A percentile compares a stretch with the other conserved stretches of the same genome.
Conservation (phyloP, 768 basidiomycete species). For the Leccinum obscurum region DNA sequence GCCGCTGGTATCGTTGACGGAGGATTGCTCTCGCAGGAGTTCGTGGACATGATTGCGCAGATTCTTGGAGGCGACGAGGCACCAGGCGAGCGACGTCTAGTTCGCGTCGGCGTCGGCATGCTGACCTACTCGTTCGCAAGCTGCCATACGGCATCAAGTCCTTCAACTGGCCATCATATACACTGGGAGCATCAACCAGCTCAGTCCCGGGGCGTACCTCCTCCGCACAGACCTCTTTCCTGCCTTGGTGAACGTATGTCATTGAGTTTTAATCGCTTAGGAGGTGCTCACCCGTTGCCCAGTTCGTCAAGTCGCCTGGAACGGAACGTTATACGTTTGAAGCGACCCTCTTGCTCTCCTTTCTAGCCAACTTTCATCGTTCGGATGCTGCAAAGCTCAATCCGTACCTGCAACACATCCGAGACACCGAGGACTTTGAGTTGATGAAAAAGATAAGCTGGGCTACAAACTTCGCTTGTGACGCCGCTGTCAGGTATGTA, state of each 20-base stretch:
- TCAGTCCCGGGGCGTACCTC: too few relatives aligned
- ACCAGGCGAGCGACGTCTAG: slow-evolving; percentile 12
- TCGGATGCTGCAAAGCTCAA: slow-evolving; percentile 71
- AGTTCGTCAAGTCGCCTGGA: slow-evolving; percentile 59
- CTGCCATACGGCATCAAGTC: too few relatives aligned
- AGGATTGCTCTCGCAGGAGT: too few relatives aligned
- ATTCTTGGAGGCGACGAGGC: too few relatives aligned
- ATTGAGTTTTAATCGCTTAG: background rate
- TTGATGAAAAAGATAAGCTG: slow-evolving; percentile 59
- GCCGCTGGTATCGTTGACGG: too few relatives aligned
- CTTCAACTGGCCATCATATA: too few relatives aligned
- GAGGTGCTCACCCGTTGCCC: background rate
- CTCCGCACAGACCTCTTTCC: slow-evolving; percentile 37
- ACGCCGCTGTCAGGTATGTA: slow-evolving; percentile 50
- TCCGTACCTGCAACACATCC: slow-evolving; percentile 57
- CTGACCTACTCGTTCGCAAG: too few relatives aligned
- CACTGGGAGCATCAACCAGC: too few relatives aligned
- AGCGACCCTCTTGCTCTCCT: slow-evolving; percentile 55
- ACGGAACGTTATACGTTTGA: slow-evolving; percentile 61
- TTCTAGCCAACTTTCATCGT: slow-evolving; percentile 71
- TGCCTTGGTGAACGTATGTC: slow-evolving; percentile 47
- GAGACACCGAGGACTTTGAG: slow-evolving; percentile 45
- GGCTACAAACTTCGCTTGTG: slow-evolving; percentile 54
- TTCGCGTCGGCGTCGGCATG: too few relatives aligned
- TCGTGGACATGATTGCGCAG: too few relatives aligned